A percentile compares a stretch with the other conserved stretches of the same genome.
Evolutionary conservation across 2,329 filamentous ascomycete species (phyloP).

Genomic region (Diaporthe batatas): DNA sequence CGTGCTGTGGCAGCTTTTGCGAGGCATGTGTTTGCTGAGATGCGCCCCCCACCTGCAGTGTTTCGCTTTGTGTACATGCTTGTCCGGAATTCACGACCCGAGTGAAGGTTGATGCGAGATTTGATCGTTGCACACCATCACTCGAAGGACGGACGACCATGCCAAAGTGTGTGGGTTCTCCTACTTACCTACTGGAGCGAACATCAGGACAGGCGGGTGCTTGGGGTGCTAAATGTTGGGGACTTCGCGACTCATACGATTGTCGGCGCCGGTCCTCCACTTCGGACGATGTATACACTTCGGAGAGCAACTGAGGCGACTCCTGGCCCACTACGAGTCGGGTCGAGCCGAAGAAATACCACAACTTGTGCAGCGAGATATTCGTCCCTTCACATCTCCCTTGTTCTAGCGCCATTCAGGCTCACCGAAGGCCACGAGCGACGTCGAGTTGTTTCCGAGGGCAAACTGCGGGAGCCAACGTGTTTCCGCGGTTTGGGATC

Average conservation of each 20-base stretch:
- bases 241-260: neutral
- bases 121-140: neutral
- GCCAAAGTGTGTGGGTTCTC: neutral
- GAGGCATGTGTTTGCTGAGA: neutral
- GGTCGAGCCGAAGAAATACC: neutral
- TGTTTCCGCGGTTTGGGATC: neutral
- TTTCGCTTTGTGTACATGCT: neutral
- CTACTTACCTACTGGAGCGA: neutral
- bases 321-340: neutral
- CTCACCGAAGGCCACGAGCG: neutral
- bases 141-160: neutral
- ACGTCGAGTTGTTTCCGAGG: neutral
- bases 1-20: neutral
- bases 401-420: neutral
- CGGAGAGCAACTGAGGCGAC: neutral
- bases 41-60: neutral
- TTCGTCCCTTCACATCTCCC: neutral
- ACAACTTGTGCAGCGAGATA: neutral
- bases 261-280: neutral
- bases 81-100: neutral
- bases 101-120: slow-evolving; percentile 8
- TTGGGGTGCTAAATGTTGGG: neutral
- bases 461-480: neutral
- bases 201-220: neutral
- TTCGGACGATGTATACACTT: neutral